Evolutionary conservation across 805 yeast species (phyloP).

Genomic region (Barnettozyma vustinii): DNA sequence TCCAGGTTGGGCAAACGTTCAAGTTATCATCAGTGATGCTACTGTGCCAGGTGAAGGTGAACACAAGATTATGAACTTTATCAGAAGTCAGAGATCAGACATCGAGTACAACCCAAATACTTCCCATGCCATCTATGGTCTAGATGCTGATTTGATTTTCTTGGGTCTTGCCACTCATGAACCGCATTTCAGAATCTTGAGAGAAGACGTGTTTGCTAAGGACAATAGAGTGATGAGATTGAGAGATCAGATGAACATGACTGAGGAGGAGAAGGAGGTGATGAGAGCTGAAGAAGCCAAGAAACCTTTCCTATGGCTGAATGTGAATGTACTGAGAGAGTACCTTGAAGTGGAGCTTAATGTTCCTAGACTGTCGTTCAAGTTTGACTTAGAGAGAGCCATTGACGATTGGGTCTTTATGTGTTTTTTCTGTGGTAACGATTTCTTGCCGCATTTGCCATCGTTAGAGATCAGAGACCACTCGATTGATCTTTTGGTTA

Average conservation of each 20-base stretch:
- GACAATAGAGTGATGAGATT: conserved; percentile 35
- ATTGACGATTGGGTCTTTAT: conserved; percentile 98
- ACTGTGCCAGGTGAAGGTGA: conserved; percentile 99
- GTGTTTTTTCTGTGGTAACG: conserved; percentile 98
- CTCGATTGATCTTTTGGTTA: conserved; percentile 76
- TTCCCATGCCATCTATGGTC: conserved; percentile 91
- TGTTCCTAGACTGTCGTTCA: conserved; percentile 63
- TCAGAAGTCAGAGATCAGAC: conserved; percentile 73
- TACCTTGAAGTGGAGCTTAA: conserved; percentile 78
- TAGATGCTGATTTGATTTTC: conserved; percentile 95
- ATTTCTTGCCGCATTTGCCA: conserved; percentile 95
- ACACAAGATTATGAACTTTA: conserved; percentile 92
- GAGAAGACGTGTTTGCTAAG: conserved; percentile 95
- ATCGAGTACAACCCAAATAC: conserved; percentile 69
- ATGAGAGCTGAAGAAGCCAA: conserved; percentile 33
- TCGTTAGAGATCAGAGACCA: conserved; percentile 92
- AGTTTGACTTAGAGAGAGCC: conserved; percentile 88
- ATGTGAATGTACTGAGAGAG: conserved; percentile 81
- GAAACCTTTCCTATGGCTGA: conserved; percentile 93
- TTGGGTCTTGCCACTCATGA: conserved; percentile 90
- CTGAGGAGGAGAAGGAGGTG: conserved; percentile 47
- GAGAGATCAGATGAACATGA: conserved; percentile 49
- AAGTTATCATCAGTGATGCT: conserved; percentile 81
- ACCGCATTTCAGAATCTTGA: conserved; percentile 87
- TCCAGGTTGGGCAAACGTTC: conserved; percentile 74